Conservation (phyloP, 1,139 yeast species). For the Lodderomyces margitis region DNA sequence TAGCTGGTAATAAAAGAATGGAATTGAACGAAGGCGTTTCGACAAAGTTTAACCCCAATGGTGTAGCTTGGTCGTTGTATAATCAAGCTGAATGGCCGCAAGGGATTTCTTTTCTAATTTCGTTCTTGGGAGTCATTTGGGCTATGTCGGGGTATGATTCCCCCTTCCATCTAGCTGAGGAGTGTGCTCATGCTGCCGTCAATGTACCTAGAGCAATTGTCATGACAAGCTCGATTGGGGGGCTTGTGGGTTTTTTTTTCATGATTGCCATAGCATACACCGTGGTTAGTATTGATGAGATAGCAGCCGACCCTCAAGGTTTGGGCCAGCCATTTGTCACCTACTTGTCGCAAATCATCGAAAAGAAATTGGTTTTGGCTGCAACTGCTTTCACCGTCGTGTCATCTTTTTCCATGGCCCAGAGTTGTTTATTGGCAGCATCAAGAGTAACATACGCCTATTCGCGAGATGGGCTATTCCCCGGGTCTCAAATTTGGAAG, state of each 20-base stretch:
- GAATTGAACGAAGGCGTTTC: slow-evolving; percentile 22
- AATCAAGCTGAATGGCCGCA: slow-evolving; percentile 68
- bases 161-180: slow-evolving; percentile 73
- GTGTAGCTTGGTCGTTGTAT: slow-evolving; percentile 55
- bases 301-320: slow-evolving; percentile 48
- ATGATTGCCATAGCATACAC: slow-evolving; percentile 69
- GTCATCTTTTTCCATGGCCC: slow-evolving; percentile 65
- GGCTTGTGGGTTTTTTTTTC: slow-evolving; percentile 59
- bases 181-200: slow-evolving; percentile 61
- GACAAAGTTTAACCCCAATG: slow-evolving; percentile 51
- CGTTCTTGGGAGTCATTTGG: slow-evolving; percentile 70
- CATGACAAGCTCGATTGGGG: slow-evolving; percentile 61
- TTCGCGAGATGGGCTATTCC: slow-evolving; percentile 70
- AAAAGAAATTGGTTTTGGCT: slow-evolving; percentile 44
- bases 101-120: slow-evolving; percentile 60
- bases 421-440: slow-evolving; percentile 69
- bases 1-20: slow-evolving; percentile 51
- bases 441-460: slow-evolving; percentile 69
- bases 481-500: slow-evolving; percentile 53
- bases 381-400: slow-evolving; percentile 61
- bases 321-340: slow-evolving; percentile 69
- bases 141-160: slow-evolving; percentile 76
- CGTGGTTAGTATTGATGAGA: slow-evolving; percentile 49
- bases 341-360: slow-evolving; percentile 52
- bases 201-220: slow-evolving; percentile 70